A percentile compares a stretch with the other conserved stretches of the same genome.
These are phyloP conservation scores for Fusarium mangiferae DNA, from an alignment of 2,329 filamentous ascomycete genomes.

Conservation along the genomic window DNA sequence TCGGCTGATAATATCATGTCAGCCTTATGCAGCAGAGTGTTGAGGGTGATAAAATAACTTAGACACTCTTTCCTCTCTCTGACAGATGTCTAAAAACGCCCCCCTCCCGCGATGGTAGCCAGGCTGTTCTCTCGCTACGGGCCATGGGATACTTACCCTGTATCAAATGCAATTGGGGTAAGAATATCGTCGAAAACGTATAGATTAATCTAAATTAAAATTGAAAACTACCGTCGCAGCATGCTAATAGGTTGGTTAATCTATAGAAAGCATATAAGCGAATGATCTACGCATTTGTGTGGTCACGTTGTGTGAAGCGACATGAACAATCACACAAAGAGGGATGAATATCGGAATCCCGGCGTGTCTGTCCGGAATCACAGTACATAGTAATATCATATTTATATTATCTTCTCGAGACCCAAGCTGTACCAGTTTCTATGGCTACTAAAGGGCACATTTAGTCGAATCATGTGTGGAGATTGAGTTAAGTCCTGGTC, in stretches of 20 bases:
- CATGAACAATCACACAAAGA: not conserved
- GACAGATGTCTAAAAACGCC: too few species aligned
- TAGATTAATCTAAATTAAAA: not conserved
- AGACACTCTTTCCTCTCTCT: too few species aligned
- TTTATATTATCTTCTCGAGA: not conserved
- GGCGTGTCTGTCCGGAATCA: not conserved
- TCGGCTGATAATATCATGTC: too few species aligned
- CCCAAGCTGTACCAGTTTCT: not conserved
- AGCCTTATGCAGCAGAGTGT: too few species aligned
- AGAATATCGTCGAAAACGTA: not conserved
- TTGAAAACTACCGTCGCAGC: too few species aligned
- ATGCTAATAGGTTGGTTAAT: not conserved
- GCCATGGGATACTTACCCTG: constrained; percentile 13
- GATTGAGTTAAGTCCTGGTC: not conserved
- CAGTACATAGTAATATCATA: too few species aligned
- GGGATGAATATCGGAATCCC: not conserved
- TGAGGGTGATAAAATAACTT: too few species aligned
- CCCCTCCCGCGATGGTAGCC: too few species aligned
- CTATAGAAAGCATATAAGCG: not conserved
- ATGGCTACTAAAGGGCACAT: not conserved
- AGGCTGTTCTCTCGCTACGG: not conserved
- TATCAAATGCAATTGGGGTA: not conserved
- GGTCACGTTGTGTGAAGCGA: not conserved
- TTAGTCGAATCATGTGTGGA: not conserved
- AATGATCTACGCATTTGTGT: not conserved